Percentiles rank a stretch among this genome's conserved stretches.
Conservation (phyloP, 805 yeast species). For the Lachancea sp. region DNA sequence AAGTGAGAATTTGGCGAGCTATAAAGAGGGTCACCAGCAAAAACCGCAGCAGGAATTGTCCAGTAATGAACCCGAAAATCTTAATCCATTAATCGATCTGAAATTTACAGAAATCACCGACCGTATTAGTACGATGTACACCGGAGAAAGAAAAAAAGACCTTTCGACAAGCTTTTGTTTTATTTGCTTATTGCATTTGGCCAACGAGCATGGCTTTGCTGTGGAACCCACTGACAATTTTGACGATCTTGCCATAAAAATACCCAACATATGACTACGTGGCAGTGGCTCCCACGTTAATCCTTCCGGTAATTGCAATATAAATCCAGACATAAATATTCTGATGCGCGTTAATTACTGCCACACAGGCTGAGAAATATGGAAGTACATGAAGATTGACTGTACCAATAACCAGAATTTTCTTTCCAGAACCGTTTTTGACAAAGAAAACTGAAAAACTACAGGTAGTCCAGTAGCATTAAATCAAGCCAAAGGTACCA, state of each 20-base stretch:
- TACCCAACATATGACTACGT: background rate
- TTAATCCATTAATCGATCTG: conserved; percentile 7
- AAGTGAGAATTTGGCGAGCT: conserved; percentile 15
- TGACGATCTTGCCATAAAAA: conserved; percentile 20
- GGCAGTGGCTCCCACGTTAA: no score
- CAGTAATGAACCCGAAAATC: background rate
- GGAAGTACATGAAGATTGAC: no score
- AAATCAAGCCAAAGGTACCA: no score
- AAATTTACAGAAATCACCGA: conserved; percentile 44
- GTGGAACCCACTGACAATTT: conserved; percentile 43
- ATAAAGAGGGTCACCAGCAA: background rate
- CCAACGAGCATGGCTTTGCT: conserved; percentile 73
- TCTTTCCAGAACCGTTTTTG: no score
- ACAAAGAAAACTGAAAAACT: no score
- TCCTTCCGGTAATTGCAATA: no score
- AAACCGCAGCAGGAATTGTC: background rate
- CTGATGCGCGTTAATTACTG: no score
- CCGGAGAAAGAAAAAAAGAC: conserved; percentile 51
- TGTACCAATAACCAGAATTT: no score
- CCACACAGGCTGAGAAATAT: no score
- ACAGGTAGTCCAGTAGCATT: no score
- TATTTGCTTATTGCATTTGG: conserved; percentile 75
- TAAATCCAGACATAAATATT: no score
- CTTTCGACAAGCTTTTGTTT: conserved; percentile 81
- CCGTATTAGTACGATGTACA: conserved; percentile 47